These are phyloP conservation scores for Phytophthora vignae DNA, from an alignment of 352 stramenopile species.

Conservation along the genomic window DNA sequence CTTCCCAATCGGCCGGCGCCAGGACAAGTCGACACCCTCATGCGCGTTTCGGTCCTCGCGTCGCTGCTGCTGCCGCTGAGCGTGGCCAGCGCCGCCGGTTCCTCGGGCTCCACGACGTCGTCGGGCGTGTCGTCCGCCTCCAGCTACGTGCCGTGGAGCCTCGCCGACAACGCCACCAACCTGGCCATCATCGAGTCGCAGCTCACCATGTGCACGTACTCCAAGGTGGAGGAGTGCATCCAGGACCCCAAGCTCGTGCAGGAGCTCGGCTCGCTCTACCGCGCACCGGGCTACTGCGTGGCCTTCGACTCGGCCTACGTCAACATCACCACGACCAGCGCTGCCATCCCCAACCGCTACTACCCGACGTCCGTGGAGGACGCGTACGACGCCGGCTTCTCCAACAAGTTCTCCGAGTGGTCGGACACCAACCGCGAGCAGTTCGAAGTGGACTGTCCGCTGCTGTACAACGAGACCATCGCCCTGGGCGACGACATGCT, in stretches of 20 bases:
- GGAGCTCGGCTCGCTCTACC: constrained; percentile 51
- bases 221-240: constrained; percentile 64
- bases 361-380: constrained; percentile 57
- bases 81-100: constrained; percentile 9
- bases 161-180: constrained; percentile 50
- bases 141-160: constrained; percentile 46
- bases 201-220: constrained; percentile 70
- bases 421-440: constrained; percentile 56
- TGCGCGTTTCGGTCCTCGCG: constrained; percentile 18
- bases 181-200: constrained; percentile 40
- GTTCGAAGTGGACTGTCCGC: constrained; percentile 68
- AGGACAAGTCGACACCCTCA: constrained; percentile 4
- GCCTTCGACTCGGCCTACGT: constrained; percentile 63
- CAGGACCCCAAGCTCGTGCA: constrained; percentile 42
- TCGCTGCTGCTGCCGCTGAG: constrained; percentile 30
- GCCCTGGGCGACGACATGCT: constrained; percentile 56
- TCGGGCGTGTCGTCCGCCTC: constrained; percentile 29
- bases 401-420: constrained; percentile 76
- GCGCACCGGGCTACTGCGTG: constrained; percentile 52
- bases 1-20: constrained; percentile 11
- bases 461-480: constrained; percentile 70
- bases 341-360: constrained; percentile 64
- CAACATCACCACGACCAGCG: constrained; percentile 37
- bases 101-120: constrained; percentile 7
- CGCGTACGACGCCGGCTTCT: constrained; percentile 53